These are phyloP conservation scores for Juncus inflexus DNA, from an alignment of 176 grass and related monocot species.

Conservation along the genomic window DNA sequence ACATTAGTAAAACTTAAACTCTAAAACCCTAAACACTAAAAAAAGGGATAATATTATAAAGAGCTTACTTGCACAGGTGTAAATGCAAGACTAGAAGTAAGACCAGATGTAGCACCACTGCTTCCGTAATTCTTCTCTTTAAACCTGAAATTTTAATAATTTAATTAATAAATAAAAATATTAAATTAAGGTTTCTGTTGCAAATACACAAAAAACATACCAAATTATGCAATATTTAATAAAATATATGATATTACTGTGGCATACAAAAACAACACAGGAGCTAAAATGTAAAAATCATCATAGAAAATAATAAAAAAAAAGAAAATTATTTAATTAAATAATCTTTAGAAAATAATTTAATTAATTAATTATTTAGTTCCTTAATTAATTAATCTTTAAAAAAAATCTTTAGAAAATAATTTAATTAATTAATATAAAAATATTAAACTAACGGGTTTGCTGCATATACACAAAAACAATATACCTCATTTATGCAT, in stretches of 20 bases:
- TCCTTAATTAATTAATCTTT: too few species aligned
- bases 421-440: too few species aligned
- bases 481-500: neutral
- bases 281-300: neutral
- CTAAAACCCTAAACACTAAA: neutral
- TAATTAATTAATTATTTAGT: too few species aligned
- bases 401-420: too few species aligned
- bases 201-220: too few species aligned
- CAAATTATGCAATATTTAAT: neutral
- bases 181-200: too few species aligned
- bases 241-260: neutral
- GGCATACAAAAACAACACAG: neutral
- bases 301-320: neutral
- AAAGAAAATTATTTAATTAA: neutral
- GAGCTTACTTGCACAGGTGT: slow-evolving; percentile 82
- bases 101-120: slow-evolving; percentile 74
- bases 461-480: neutral
- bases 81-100: slow-evolving; percentile 90
- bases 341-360: neutral
- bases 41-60: neutral
- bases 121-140: slow-evolving; percentile 86
- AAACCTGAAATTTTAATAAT: slow-evolving; percentile 53
- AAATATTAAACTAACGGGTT: too few species aligned
- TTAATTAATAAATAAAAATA: neutral
- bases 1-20: too few species aligned